Percentiles rank a stretch among this genome's conserved stretches.
phyloP scores from a whole-genome alignment of 2,329 filamentous ascomycete genomes.

The Reticulascus tulasneorum region DNA sequence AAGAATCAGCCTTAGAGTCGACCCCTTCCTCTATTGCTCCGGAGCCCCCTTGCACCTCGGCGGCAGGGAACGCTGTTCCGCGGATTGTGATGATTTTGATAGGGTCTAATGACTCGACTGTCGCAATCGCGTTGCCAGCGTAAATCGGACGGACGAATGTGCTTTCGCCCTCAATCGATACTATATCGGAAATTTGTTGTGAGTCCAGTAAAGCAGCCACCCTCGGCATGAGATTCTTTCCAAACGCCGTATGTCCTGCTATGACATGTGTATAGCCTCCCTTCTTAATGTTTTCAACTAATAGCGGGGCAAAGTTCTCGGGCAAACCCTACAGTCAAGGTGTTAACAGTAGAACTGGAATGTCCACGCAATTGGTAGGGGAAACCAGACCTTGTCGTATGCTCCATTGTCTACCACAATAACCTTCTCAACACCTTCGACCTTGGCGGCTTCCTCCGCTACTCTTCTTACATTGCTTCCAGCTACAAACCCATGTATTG shows the following conservation, averaged over 20 bases:
- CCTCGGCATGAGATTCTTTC: constrained; percentile 89
- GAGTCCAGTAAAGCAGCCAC: constrained; percentile 88
- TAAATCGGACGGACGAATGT: constrained; percentile 97
- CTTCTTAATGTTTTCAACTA: constrained; percentile 96
- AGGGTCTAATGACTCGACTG: constrained; percentile 81
- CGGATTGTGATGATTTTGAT: constrained; percentile 90
- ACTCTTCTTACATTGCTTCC: constrained; percentile 71
- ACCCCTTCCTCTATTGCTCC: constrained; percentile 75
- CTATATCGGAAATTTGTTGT: constrained; percentile 93
- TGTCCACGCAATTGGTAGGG: not conserved
- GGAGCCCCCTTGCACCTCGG: constrained; percentile 66
- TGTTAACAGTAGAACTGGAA: not conserved
- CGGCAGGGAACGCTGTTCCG: constrained; percentile 83
- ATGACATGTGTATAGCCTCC: constrained; percentile 91
- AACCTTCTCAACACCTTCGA: constrained; percentile 87
- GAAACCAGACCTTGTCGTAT: constrained; percentile 75
- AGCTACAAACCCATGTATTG: constrained; percentile 83
- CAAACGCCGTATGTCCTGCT: constrained; percentile 88
- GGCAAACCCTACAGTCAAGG: constrained; percentile 64
- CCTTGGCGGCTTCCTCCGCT: constrained; percentile 82
- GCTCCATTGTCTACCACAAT: constrained; percentile 82
- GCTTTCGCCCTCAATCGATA: constrained; percentile 78
- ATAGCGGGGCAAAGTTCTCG: constrained; percentile 88
- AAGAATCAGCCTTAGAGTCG: constrained; percentile 72
- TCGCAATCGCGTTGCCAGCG: constrained; percentile 94